Base-by-base conservation (phyloP, 2,329 filamentous ascomycete genomes). In the Phaeosphaeriaceae sp. region DNA sequence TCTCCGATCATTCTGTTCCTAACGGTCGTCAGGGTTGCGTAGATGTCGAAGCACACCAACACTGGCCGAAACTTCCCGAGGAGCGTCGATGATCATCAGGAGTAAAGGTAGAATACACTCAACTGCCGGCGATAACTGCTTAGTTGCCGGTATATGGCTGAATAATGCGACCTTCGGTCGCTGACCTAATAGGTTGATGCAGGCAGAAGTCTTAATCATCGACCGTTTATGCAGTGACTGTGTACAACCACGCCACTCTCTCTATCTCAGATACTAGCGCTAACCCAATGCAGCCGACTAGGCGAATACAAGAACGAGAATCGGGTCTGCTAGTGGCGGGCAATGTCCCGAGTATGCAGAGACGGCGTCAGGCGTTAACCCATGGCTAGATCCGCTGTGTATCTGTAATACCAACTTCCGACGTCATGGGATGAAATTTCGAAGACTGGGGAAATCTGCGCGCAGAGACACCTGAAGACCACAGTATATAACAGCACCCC, bases 401-500 rank as follows among this genome's bases (percentile, higher is more conserved):
- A 52, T 58, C 48, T 56, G 48, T 20, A 60, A 58, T 61, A 59
- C 50, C 58, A 57, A 63, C 50, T 15, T n/a, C 55, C 63, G 59
- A 69, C 67, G 65, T 68, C 67, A 68, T 67, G 48, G 48, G 40
- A n/a, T 40, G 52, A 58, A 65, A 58, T 66, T 62, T 60, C 52
- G 33, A 67, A 53, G 19, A 40, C 27, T 27, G 51, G 44, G 54
- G 42, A 25, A 48, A n/a, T 46, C 24, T 2, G 40, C 44, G 31
- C 45, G 33, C 22, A 21, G 48, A 5, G 40, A 9, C 19, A 45
- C 20, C 13, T 10, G 5, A 3, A 48, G 46, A 20, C 1, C 13
- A 13, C 24, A 27, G 24, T 48, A 50, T 50, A 50, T 40, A 41
- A 40, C 19, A 10, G 22, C 6, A 27, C 3, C n/a, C 15, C 11